Conservation (phyloP, 2,329 filamentous ascomycete species). For the Cladophialophora psammophila region DNA sequence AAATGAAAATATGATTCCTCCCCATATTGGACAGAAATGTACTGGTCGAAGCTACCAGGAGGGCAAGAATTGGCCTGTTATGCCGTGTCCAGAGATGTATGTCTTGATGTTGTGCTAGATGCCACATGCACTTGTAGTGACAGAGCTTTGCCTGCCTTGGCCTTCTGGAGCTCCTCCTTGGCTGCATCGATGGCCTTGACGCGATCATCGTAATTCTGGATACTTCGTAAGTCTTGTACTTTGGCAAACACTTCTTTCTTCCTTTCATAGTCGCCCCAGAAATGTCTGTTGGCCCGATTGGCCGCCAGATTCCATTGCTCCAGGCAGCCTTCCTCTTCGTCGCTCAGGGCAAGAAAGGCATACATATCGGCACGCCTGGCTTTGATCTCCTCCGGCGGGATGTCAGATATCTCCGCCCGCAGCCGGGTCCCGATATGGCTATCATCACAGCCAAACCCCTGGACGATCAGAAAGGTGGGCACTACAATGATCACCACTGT, state of each 20-base stretch:
- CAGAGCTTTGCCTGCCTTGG: background rate
- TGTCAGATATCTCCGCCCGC: background rate
- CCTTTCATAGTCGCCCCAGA: constrained; percentile 19
- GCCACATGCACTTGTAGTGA: background rate
- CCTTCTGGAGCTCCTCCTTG: background rate
- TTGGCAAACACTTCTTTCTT: constrained; percentile 12
- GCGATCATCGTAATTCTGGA: background rate
- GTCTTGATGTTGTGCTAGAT: background rate
- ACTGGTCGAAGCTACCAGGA: background rate
- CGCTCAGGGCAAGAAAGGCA: constrained; percentile 20
- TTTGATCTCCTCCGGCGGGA: constrained; percentile 3
- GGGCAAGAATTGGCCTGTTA: background rate
- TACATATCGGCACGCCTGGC: constrained; percentile 23
- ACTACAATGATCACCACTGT: constrained; percentile 24
- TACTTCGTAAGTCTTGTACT: background rate
- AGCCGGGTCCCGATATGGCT: background rate
- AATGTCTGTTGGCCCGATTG: constrained; percentile 11
- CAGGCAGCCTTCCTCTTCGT: constrained; percentile 21
- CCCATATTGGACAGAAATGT: too few species aligned
- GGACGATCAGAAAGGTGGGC: constrained; percentile 19
- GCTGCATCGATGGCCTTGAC: background rate
- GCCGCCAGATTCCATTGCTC: constrained; percentile 27
- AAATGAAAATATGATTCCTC: too few species aligned
- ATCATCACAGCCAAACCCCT: constrained; percentile 26
- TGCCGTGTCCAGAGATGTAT: background rate